A percentile compares a stretch with the other conserved stretches of the same genome.
Evolutionary conservation across 2,329 filamentous ascomycete genomes (phyloP).

Genomic region (Colletotrichum sojae): DNA sequence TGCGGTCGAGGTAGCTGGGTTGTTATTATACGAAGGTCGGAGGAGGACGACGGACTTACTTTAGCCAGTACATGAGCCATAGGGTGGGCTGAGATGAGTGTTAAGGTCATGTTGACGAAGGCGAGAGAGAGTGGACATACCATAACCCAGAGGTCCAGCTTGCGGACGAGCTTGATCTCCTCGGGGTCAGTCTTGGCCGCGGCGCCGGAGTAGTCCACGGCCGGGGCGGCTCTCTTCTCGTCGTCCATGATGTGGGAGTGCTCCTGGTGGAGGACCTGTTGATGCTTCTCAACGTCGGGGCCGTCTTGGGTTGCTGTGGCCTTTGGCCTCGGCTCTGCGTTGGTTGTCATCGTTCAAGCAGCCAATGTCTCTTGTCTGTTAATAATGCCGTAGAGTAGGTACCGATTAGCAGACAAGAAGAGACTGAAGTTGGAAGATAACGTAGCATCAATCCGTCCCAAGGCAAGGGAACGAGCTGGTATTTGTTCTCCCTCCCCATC

Average conservation of each 20-base stretch:
- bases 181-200: constrained; percentile 55
- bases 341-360: constrained; percentile 16
- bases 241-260: constrained; percentile 32
- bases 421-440: background rate
- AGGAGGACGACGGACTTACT: too few relatives aligned
- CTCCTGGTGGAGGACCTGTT: constrained; percentile 29
- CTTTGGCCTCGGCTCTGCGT: background rate
- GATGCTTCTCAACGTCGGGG: constrained; percentile 31
- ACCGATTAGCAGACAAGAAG: too few relatives aligned
- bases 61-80: constrained; percentile 51
- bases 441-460: background rate
- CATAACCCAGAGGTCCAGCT: constrained; percentile 57
- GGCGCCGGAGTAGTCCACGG: constrained; percentile 55
- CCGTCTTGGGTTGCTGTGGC: background rate
- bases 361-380: too few relatives aligned
- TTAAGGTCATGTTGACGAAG: background rate
- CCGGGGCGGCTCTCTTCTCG: constrained; percentile 7
- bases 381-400: too few relatives aligned
- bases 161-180: constrained; percentile 56
- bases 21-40: too few relatives aligned
- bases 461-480: background rate
- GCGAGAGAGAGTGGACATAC: constrained; percentile 28
- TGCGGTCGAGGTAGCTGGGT: constrained; percentile 44
- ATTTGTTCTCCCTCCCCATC: constrained; percentile 1
- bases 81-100: constrained; percentile 49